These are phyloP conservation scores for Porcisia hertigi DNA, from an alignment of 208 protist genomes.

Conservation along the genomic window DNA sequence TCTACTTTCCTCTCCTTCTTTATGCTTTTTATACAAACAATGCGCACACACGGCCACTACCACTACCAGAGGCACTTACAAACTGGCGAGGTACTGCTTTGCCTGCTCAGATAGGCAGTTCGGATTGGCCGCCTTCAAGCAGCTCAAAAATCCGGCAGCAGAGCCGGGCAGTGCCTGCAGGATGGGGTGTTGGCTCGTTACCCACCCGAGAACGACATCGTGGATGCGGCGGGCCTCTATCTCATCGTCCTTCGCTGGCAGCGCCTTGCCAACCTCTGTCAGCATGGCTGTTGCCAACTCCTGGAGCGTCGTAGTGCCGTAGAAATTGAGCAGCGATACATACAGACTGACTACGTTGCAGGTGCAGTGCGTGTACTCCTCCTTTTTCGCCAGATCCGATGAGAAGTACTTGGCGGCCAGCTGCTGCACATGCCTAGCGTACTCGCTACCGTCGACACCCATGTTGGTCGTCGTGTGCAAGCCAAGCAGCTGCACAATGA, in stretches of 20 bases:
- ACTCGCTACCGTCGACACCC: slow-evolving; percentile 41
- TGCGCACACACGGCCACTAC: background rate
- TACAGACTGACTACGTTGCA: slow-evolving; percentile 75
- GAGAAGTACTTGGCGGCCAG: slow-evolving; percentile 47
- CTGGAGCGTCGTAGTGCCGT: slow-evolving; percentile 28
- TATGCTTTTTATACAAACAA: background rate
- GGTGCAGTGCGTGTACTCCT: slow-evolving; percentile 51
- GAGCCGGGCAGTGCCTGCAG: slow-evolving; percentile 32
- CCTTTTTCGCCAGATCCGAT: slow-evolving; percentile 30
- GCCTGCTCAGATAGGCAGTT: slow-evolving; percentile 55
- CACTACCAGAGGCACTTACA: slow-evolving; percentile 6
- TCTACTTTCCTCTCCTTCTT: too few species aligned
- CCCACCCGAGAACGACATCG: slow-evolving; percentile 70
- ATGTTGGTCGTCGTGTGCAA: slow-evolving; percentile 24
- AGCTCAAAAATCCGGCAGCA: slow-evolving; percentile 36
- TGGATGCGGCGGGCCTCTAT: slow-evolving; percentile 75
- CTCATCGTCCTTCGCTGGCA: slow-evolving; percentile 75
- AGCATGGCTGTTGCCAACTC: slow-evolving; percentile 38
- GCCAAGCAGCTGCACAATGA: slow-evolving; percentile 63
- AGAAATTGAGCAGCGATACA: slow-evolving; percentile 62
- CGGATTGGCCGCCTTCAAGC: slow-evolving; percentile 40
- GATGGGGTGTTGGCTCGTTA: slow-evolving; percentile 49
- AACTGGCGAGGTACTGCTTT: slow-evolving; percentile 50
- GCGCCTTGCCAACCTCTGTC: slow-evolving; percentile 37
- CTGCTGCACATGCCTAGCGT: slow-evolving; percentile 46